Conservation (phyloP, 2,329 filamentous ascomycete genomes). For the Dactylellina sp. region DNA sequence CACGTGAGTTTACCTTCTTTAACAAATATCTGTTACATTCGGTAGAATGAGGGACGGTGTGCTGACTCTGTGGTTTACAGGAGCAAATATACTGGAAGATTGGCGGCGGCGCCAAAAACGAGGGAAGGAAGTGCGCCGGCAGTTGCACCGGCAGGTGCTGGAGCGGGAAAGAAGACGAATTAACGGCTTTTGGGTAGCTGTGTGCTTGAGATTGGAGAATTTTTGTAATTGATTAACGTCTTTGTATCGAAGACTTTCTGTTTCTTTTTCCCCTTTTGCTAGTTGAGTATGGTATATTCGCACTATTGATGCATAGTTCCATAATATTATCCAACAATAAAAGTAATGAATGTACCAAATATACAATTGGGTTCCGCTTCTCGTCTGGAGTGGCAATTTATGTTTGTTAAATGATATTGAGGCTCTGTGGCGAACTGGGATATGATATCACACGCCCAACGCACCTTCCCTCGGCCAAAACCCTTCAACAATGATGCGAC, state of each 20-base stretch:
- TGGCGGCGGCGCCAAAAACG: neutral
- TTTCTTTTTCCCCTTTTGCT: too few relatives aligned
- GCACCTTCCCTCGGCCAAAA: neutral
- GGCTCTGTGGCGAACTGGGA: neutral
- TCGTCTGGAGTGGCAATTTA: too few relatives aligned
- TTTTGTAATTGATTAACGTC: conserved; percentile 1
- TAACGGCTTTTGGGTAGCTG: neutral
- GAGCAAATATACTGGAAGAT: conserved; percentile 20
- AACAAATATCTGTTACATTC: too few relatives aligned
- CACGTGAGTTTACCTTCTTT: conserved; percentile 33
- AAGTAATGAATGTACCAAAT: too few relatives aligned
- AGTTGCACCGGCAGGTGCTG: conserved; percentile 3
- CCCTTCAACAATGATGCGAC: neutral
- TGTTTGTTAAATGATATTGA: too few relatives aligned
- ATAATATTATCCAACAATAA: too few relatives aligned
- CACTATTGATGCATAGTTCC: too few relatives aligned
- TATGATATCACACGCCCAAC: conserved; percentile 6
- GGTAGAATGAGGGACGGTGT: neutral
- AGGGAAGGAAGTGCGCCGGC: conserved; percentile 1
- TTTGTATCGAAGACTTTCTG: neutral
- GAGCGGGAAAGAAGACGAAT: conserved; percentile 34
- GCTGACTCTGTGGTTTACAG: conserved; percentile 18
- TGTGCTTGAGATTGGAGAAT: neutral
- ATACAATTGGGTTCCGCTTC: too few relatives aligned
- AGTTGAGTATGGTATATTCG: too few relatives aligned